phyloP scores from a whole-genome alignment of 225 moss, liverwort and hornwort genomes.

The Physcomitrium patens region DNA sequence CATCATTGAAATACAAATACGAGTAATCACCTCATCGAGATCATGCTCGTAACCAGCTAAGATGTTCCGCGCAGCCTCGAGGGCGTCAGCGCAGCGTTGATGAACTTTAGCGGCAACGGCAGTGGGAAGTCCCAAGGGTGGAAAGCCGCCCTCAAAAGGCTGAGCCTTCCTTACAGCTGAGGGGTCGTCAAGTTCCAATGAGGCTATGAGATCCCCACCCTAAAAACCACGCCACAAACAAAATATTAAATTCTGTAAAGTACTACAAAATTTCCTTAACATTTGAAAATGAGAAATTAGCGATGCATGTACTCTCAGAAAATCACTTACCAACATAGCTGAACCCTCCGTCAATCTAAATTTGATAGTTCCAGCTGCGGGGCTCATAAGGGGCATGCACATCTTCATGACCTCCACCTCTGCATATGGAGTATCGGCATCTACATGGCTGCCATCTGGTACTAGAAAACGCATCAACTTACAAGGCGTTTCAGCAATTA shows the following conservation, averaged over 20 bases:
- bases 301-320: not conserved
- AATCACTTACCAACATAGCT: constrained; percentile 79
- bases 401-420: constrained; percentile 99
- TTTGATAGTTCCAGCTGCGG: constrained; percentile 84
- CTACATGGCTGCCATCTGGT: constrained; percentile 83
- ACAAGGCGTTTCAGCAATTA: constrained; percentile 96
- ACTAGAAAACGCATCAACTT: constrained; percentile 86
- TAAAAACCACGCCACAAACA: constrained; percentile 28
- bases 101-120: constrained; percentile 91
- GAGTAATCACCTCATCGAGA: constrained; percentile 61
- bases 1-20: constrained; percentile 3
- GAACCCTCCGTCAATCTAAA: constrained; percentile 87
- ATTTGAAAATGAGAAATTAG: constrained; percentile 2
- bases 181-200: constrained; percentile 89
- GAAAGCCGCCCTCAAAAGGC: constrained; percentile 81
- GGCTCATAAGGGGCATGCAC: constrained; percentile 95
- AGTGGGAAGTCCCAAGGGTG: constrained; percentile 81
- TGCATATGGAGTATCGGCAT: constrained; percentile 76
- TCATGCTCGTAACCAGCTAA: constrained; percentile 90
- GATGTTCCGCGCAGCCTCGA: constrained; percentile 71
- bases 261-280: not conserved
- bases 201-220: constrained; percentile 93
- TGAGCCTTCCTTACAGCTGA: constrained; percentile 90
- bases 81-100: constrained; percentile 76
- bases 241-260: not conserved